phyloP scores from a whole-genome alignment of 2,329 filamentous ascomycete species.

The Exophiala oligosperma region DNA sequence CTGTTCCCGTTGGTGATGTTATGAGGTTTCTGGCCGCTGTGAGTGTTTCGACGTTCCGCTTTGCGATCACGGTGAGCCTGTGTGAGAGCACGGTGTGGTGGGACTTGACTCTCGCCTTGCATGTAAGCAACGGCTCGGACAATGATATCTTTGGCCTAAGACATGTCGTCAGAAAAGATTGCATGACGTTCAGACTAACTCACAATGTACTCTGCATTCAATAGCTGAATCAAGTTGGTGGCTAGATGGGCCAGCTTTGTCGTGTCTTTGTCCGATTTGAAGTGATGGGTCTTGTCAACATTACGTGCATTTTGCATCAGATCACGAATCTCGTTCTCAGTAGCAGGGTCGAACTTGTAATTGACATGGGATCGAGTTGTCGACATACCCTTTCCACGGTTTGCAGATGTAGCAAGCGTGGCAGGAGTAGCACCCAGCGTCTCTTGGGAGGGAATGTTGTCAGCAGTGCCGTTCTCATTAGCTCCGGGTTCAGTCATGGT shows the following conservation, averaged over 20 bases:
- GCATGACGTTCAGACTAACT: neutral
- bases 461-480: neutral
- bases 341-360: neutral
- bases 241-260: neutral
- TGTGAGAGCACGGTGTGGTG: constrained; percentile 1
- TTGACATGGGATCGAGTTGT: neutral
- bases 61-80: neutral
- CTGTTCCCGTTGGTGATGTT: neutral
- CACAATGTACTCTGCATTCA: constrained; percentile 1
- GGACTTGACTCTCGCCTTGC: neutral
- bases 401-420: neutral
- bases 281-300: neutral
- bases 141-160: neutral
- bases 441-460: neutral
- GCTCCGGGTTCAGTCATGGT: neutral
- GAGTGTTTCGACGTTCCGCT: neutral
- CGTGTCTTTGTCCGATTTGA: neutral
- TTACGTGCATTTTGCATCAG: neutral
- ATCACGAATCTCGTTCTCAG: neutral
- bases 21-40: neutral
- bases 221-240: constrained; percentile 2
- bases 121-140: constrained; percentile 2
- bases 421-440: neutral
- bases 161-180: neutral
- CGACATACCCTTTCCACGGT: neutral